Conservation (phyloP, 257 asterid genomes). For the Lavandula angustifolia region DNA sequence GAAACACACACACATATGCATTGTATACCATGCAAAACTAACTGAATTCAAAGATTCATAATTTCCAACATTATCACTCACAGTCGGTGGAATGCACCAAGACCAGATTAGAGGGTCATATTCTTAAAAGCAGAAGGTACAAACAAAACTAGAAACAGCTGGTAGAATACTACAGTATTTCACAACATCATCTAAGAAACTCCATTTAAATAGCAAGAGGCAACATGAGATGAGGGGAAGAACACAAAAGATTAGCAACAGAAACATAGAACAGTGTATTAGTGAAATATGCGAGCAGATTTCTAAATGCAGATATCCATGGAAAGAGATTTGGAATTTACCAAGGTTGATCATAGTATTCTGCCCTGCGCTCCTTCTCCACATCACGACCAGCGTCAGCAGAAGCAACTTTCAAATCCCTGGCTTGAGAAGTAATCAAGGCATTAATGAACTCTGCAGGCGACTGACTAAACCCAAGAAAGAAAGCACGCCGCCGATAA, state of each 20-base stretch:
- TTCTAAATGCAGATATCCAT: slow-evolving; percentile 7
- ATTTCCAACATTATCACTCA: background rate
- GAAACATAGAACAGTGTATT: background rate
- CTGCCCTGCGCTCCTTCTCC: slow-evolving; percentile 75
- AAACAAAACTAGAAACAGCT: background rate
- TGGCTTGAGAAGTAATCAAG: slow-evolving; percentile 76
- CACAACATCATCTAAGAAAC: background rate
- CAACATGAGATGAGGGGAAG: too few relatives aligned
- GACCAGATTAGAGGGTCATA: background rate
- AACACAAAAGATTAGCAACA: too few relatives aligned
- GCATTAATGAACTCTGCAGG: slow-evolving; percentile 85
- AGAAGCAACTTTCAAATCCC: slow-evolving; percentile 76
- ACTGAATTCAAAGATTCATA: background rate
- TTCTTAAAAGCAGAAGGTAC: background rate
- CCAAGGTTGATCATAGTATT: slow-evolving; percentile 85
- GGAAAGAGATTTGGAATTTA: too few relatives aligned
- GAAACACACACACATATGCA: background rate
- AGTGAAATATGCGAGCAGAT: background rate
- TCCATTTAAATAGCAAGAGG: background rate
- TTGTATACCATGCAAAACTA: slow-evolving; percentile 5
- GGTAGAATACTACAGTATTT: background rate
- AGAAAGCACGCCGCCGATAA: slow-evolving; percentile 56
- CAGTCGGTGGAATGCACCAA: background rate
- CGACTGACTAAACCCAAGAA: slow-evolving; percentile 88
- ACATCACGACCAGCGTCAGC: slow-evolving; percentile 57